phyloP scores from a whole-genome alignment of 148 eudicot species.

The Fagopyrum tataricum region DNA sequence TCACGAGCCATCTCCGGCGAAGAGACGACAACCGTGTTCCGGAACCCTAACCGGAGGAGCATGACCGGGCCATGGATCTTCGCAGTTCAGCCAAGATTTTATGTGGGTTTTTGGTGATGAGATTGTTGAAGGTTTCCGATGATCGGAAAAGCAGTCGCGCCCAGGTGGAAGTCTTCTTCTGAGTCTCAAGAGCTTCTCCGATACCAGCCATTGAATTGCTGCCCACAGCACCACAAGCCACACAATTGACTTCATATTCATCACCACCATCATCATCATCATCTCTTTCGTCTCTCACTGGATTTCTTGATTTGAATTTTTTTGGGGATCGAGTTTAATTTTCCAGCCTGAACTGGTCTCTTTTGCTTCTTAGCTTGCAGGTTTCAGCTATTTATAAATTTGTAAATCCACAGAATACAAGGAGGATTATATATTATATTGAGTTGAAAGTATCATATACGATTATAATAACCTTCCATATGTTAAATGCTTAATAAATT shows the following conservation, averaged over 20 bases:
- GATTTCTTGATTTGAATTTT: no score
- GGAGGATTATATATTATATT: no score
- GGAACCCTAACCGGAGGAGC: slow-evolving; percentile 7
- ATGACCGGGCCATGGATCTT: slow-evolving; percentile 15
- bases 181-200: neutral
- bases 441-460: no score
- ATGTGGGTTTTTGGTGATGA: slow-evolving; percentile 11
- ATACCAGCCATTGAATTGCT: neutral
- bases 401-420: no score
- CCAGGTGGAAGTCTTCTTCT: slow-evolving; percentile 7
- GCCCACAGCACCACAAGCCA: neutral
- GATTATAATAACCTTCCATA: no score
- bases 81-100: slow-evolving; percentile 6
- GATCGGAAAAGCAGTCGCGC: neutral
- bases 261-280: neutral
- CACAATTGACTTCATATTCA: neutral
- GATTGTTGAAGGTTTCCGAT: slow-evolving; percentile 14
- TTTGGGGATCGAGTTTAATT: no score
- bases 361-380: no score
- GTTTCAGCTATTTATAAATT: no score
- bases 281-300: no score
- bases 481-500: no score
- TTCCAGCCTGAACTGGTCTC: no score
- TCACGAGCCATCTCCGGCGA: slow-evolving; percentile 9
- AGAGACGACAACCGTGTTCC: slow-evolving; percentile 11